These are phyloP conservation scores for Colletotrichum somersetense DNA, from an alignment of 2,329 filamentous ascomycete species.

Conservation along the genomic window DNA sequence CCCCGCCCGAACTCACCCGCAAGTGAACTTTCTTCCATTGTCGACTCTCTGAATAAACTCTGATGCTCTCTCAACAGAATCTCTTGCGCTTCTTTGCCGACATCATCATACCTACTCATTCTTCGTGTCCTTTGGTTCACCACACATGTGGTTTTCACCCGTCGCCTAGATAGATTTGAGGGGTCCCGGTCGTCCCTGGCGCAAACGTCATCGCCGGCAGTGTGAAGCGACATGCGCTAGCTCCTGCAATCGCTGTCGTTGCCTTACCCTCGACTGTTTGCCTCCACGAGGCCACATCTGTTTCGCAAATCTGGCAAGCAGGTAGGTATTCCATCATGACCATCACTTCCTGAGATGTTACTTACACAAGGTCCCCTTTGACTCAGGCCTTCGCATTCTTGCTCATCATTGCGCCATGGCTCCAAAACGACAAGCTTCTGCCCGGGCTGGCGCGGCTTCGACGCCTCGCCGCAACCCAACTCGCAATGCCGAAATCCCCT, in stretches of 20 bases:
- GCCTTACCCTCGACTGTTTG: not conserved
- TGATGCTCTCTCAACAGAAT: not conserved
- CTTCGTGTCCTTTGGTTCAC: not conserved
- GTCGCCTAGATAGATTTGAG: not conserved
- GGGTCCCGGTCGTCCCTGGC: conserved; percentile 16
- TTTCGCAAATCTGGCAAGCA: not conserved
- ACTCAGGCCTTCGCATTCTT: not conserved
- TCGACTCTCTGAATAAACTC: not conserved
- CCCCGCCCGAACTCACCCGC: conserved; percentile 32
- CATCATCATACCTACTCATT: not conserved
- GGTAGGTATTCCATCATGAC: not conserved
- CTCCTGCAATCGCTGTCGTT: not conserved
- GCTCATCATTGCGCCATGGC: conserved; percentile 29
- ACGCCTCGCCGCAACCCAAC: conserved; percentile 27
- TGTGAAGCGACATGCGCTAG: conserved; percentile 22
- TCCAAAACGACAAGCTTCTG: conserved; percentile 8
- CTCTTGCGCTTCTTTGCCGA: not conserved
- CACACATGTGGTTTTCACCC: not conserved
- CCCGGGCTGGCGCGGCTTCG: not conserved
- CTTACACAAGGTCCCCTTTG: conserved; percentile 22
- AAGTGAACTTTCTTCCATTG: conserved; percentile 28
- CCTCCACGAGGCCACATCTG: not conserved
- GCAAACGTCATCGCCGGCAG: conserved; percentile 36
- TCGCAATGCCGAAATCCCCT: not conserved
- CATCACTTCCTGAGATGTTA: not conserved